These are phyloP conservation scores for Strigomonas culicis DNA, from an alignment of 208 protist species.

Conservation along the genomic window DNA sequence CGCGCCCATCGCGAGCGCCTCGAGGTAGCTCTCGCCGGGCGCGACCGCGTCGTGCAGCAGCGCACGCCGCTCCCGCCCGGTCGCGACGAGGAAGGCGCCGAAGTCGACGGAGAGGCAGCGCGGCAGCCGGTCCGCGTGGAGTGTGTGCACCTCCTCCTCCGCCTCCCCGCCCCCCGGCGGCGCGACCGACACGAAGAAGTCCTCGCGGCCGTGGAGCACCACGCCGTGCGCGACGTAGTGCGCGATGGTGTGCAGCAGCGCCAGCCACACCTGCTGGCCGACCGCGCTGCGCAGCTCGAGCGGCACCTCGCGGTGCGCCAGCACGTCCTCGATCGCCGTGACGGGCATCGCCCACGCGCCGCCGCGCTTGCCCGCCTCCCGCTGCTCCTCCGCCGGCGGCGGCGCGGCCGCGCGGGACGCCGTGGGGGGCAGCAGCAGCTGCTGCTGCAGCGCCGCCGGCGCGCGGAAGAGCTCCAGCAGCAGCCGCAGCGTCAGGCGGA, in stretches of 20 bases:
- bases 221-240: slow-evolving; percentile 86
- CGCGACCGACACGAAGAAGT: slow-evolving; percentile 70
- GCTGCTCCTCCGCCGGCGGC: not conserved
- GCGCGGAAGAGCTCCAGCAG: slow-evolving; percentile 34
- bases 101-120: slow-evolving; percentile 55
- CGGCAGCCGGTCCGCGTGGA: slow-evolving; percentile 63
- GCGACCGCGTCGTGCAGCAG: slow-evolving; percentile 34
- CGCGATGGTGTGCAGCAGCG: slow-evolving; percentile 72
- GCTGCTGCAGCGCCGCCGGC: not conserved
- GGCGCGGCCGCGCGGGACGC: not conserved
- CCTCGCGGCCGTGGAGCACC: slow-evolving; percentile 65
- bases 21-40: slow-evolving; percentile 44
- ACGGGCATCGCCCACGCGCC: no score
- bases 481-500: slow-evolving; percentile 40
- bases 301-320: slow-evolving; percentile 53
- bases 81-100: slow-evolving; percentile 53
- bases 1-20: slow-evolving; percentile 64
- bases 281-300: slow-evolving; percentile 43
- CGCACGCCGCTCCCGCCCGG: slow-evolving; percentile 65
- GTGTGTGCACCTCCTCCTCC: slow-evolving; percentile 58
- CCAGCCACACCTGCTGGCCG: slow-evolving; percentile 72
- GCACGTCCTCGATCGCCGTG: slow-evolving; percentile 39
- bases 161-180: not conserved
- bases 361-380: slow-evolving; percentile 2
- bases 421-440: not conserved